These are phyloP conservation scores for Xylaria telfairii DNA, from an alignment of 495 filamentous ascomycete species.

Conservation along the genomic window DNA sequence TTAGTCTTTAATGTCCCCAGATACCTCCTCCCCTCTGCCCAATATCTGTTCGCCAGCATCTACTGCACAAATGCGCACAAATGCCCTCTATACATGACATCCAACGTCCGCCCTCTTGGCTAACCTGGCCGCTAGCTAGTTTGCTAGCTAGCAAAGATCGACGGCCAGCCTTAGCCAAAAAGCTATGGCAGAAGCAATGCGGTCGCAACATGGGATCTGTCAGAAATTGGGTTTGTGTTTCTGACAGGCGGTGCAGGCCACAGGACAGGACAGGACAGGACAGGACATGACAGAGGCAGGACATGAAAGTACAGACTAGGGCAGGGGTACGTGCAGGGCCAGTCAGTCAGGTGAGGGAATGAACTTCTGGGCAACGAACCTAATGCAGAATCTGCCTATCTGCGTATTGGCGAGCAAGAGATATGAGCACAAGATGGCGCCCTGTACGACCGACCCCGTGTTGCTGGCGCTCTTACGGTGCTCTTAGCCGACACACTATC, in stretches of 20 bases:
- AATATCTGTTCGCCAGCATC: slow-evolving; percentile 20
- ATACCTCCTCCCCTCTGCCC: slow-evolving; percentile 11
- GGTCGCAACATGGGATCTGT: slow-evolving; percentile 36
- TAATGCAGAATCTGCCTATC: slow-evolving; percentile 38
- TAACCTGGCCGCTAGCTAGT: slow-evolving; percentile 20
- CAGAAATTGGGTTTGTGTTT: slow-evolving; percentile 41
- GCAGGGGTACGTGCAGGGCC: slow-evolving; percentile 39
- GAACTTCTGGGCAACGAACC: slow-evolving; percentile 48
- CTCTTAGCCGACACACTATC: slow-evolving; percentile 17
- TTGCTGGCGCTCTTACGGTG: slow-evolving; percentile 10
- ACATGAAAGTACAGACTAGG: slow-evolving; percentile 20
- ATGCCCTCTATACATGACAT: slow-evolving; percentile 11
- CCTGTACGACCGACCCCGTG: neutral
- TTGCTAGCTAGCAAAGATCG: slow-evolving; percentile 11
- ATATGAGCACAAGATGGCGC: slow-evolving; percentile 1
- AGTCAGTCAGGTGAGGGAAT: slow-evolving; percentile 43
- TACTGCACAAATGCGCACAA: neutral
- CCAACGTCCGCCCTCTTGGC: neutral
- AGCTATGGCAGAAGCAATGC: slow-evolving; percentile 25
- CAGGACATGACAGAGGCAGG: slow-evolving; percentile 29
- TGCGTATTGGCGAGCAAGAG: slow-evolving; percentile 2
- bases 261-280: slow-evolving; percentile 28
- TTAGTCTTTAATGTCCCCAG: slow-evolving; percentile 18
- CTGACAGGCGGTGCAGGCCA: slow-evolving; percentile 28
- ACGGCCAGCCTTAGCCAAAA: slow-evolving; percentile 23